Conservation (phyloP, 192 early-diverging fungal species). For the Phycomyces nitens region DNA sequence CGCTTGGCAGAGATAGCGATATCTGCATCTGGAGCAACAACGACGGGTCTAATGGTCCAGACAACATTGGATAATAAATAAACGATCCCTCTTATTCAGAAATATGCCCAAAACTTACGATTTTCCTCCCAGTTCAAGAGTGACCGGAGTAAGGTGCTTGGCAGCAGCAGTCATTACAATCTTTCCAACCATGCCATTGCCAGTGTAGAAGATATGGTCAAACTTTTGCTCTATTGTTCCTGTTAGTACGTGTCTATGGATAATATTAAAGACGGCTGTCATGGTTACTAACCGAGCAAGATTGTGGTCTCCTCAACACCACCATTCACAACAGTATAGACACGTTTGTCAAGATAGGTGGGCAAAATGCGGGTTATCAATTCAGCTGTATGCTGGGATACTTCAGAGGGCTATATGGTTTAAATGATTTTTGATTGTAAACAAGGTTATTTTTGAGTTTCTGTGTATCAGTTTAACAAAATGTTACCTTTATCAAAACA, state of each 20-base stretch:
- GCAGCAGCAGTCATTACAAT: constrained; percentile 78
- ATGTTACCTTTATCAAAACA: constrained; percentile 55
- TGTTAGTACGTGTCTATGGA: constrained; percentile 36
- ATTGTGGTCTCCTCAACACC: constrained; percentile 69
- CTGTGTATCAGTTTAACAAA: too few species aligned
- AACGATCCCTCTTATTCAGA: neutral
- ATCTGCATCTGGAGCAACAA: constrained; percentile 60
- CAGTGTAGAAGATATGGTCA: constrained; percentile 91
- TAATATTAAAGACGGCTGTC: too few species aligned
- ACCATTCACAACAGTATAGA: constrained; percentile 74
- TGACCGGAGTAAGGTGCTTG: constrained; percentile 73
- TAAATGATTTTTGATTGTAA: too few species aligned
- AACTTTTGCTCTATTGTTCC: constrained; percentile 64
- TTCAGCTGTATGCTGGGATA: constrained; percentile 61
- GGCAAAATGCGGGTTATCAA: constrained; percentile 62
- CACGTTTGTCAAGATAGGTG: constrained; percentile 68
- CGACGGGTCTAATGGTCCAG: constrained; percentile 40
- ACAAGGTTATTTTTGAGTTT: too few species aligned
- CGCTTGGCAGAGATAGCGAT: constrained; percentile 60
- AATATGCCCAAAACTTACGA: constrained; percentile 24
- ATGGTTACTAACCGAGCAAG: constrained; percentile 43
- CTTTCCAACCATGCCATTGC: constrained; percentile 71
- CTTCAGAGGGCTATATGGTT: constrained; percentile 68
- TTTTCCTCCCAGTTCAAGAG: constrained; percentile 94
- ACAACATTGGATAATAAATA: neutral